These are phyloP conservation scores for Diaporthe amygdali DNA, from an alignment of 2,329 filamentous ascomycete species.

Conservation along the genomic window DNA sequence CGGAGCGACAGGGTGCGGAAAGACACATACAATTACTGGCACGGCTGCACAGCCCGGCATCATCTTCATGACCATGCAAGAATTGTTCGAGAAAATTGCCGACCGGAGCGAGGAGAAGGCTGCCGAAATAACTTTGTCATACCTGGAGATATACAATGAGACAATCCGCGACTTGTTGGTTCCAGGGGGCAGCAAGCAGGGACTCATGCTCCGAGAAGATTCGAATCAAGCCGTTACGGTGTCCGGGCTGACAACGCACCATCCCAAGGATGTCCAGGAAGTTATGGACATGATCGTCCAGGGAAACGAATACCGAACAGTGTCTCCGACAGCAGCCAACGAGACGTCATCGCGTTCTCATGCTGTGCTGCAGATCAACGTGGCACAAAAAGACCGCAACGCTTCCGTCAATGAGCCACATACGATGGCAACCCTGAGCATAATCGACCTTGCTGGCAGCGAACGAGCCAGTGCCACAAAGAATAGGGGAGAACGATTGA, in stretches of 20 bases:
- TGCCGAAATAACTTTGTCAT: conserved; percentile 90
- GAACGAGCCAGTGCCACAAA: conserved; percentile 96
- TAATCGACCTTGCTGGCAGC: conserved; percentile 95
- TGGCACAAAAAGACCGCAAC: conserved; percentile 92
- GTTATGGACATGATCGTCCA: conserved; percentile 99
- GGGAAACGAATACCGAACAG: conserved; percentile 92
- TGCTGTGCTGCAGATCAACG: conserved; percentile 95
- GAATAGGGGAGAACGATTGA: conserved; percentile 87
- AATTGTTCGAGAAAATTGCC: conserved; percentile 94
- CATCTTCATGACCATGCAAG: conserved; percentile 99
- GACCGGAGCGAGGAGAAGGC: conserved; percentile 85
- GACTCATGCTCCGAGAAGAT: conserved; percentile 92
- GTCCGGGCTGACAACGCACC: conserved; percentile 87
- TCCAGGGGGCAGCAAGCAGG: conserved; percentile 80
- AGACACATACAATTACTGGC: conserved; percentile 96
- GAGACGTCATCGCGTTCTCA: conserved; percentile 97
- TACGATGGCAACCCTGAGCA: conserved; percentile 97
- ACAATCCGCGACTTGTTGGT: conserved; percentile 94
- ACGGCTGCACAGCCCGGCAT: conserved; percentile 93
- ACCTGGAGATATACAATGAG: conserved; percentile 99
- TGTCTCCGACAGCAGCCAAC: conserved; percentile 96
- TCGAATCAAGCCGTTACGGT: conserved; percentile 92
- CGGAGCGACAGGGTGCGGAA: conserved; percentile 95
- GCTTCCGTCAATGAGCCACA: conserved; percentile 92
- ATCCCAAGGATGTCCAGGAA: conserved; percentile 88